Evolutionary conservation across 2,329 filamentous ascomycete genomes (phyloP).

Genomic region (Hypoxylon sp.): DNA sequence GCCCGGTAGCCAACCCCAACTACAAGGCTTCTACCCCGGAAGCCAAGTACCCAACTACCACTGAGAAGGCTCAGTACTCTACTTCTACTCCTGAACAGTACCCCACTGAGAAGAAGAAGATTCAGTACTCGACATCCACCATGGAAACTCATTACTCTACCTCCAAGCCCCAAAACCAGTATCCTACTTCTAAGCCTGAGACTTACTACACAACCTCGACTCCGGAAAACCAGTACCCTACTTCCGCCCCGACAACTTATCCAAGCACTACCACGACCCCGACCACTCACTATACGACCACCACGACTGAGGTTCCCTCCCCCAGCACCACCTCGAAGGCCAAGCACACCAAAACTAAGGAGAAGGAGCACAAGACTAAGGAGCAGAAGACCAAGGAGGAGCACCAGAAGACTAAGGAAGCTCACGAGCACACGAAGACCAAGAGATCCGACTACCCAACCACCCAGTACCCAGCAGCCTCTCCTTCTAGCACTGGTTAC

Average conservation of each 20-base stretch:
- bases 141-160: constrained; percentile 6
- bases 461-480: constrained; percentile 14
- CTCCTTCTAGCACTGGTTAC: constrained; percentile 1
- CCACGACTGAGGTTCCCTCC: background rate
- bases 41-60: constrained; percentile 12
- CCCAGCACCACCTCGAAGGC: constrained; percentile 14
- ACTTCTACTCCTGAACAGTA: constrained; percentile 25
- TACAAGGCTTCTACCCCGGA: constrained; percentile 38
- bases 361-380: constrained; percentile 12
- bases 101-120: constrained; percentile 22
- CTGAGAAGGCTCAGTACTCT: constrained; percentile 13
- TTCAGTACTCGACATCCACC: constrained; percentile 7
- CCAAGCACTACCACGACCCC: constrained; percentile 5
- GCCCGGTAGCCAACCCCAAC: constrained; percentile 41
- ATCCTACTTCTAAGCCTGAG: constrained; percentile 13
- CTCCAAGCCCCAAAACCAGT: constrained; percentile 12
- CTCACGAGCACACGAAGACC: constrained; percentile 11
- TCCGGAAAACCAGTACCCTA: background rate
- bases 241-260: constrained; percentile 2
- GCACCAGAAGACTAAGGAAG: constrained; percentile 21
- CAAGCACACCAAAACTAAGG: constrained; percentile 14
- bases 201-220: constrained; percentile 4
- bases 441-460: constrained; percentile 30
- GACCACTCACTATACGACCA: background rate
- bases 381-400: constrained; percentile 8